These are phyloP conservation scores for Leccinum subtestaceum DNA, from an alignment of 768 basidiomycete species.

Conservation along the genomic window DNA sequence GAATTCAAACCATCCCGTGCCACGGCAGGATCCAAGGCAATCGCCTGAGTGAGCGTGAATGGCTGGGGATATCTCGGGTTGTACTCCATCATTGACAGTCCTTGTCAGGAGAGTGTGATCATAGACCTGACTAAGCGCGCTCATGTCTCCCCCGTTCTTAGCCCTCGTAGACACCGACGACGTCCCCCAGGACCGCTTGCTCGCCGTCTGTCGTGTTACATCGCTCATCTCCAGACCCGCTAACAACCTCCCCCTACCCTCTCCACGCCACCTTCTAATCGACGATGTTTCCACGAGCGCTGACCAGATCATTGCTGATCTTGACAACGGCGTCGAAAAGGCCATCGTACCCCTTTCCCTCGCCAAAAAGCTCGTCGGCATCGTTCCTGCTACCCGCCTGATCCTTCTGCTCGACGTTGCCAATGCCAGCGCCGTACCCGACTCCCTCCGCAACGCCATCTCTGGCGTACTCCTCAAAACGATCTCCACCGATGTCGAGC, in stretches of 20 bases:
- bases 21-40: slow-evolving; percentile 58
- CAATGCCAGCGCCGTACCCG: slow-evolving; percentile 71
- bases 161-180: slow-evolving; percentile 52
- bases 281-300: slow-evolving; percentile 46
- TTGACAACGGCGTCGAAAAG: slow-evolving; percentile 80
- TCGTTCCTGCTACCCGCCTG: slow-evolving; percentile 68
- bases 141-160: slow-evolving; percentile 44
- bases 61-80: slow-evolving; percentile 68
- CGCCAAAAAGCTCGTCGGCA: slow-evolving; percentile 64
- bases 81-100: slow-evolving; percentile 52
- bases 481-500: slow-evolving; percentile 65
- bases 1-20: slow-evolving; percentile 63
- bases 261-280: slow-evolving; percentile 51
- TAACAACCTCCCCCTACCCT: slow-evolving; percentile 31
- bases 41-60: slow-evolving; percentile 66
- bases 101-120: background rate
- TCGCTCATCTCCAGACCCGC: slow-evolving; percentile 60
- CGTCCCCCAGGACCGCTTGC: slow-evolving; percentile 46
- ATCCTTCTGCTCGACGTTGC: slow-evolving; percentile 73
- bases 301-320: slow-evolving; percentile 58
- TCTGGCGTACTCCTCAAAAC: slow-evolving; percentile 82
- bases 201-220: slow-evolving; percentile 67
- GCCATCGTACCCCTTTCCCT: slow-evolving; percentile 69
- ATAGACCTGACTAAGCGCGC: slow-evolving; percentile 23
- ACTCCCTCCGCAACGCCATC: slow-evolving; percentile 67